Evolutionary conservation across 1,284 basidiomycete genomes (phyloP).

Genomic region (Apiotrichum veenhuisii): DNA sequence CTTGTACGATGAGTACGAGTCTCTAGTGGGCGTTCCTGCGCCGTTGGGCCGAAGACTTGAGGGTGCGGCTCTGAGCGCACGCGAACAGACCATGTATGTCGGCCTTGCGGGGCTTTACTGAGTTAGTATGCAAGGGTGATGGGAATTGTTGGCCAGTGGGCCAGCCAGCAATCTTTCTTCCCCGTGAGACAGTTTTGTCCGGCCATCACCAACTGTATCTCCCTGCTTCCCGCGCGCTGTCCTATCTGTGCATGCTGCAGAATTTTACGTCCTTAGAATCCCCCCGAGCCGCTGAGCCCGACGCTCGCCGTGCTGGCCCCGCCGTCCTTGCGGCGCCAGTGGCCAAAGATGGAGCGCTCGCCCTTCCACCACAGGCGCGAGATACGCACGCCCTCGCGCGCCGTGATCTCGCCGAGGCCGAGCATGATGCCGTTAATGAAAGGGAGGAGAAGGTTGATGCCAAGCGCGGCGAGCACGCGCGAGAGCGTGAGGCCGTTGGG

Average conservation of each 20-base stretch:
- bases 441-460: slow-evolving; percentile 87
- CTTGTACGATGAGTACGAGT: too few species aligned
- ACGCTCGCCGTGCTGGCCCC: slow-evolving; percentile 30
- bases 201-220: too few species aligned
- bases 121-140: too few species aligned
- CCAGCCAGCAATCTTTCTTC: too few species aligned
- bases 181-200: too few species aligned
- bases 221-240: too few species aligned
- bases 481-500: slow-evolving; percentile 71
- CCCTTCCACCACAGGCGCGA: slow-evolving; percentile 55
- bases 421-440: slow-evolving; percentile 98
- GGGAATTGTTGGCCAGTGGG: too few species aligned
- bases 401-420: slow-evolving; percentile 96
- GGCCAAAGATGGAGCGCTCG: slow-evolving; percentile 29
- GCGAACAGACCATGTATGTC: too few species aligned
- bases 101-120: too few species aligned
- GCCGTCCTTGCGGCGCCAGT: slow-evolving; percentile 16
- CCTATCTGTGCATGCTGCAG: background rate
- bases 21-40: too few species aligned
- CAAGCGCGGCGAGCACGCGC: slow-evolving; percentile 73
- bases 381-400: slow-evolving; percentile 72
- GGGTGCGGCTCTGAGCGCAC: too few species aligned
- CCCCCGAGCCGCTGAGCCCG: slow-evolving; percentile 31
- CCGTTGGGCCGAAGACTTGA: too few species aligned
- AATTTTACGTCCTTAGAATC: slow-evolving; percentile 10